phyloP scores from a whole-genome alignment of 208 protist genomes.

The Angomonas ambiguus region DNA sequence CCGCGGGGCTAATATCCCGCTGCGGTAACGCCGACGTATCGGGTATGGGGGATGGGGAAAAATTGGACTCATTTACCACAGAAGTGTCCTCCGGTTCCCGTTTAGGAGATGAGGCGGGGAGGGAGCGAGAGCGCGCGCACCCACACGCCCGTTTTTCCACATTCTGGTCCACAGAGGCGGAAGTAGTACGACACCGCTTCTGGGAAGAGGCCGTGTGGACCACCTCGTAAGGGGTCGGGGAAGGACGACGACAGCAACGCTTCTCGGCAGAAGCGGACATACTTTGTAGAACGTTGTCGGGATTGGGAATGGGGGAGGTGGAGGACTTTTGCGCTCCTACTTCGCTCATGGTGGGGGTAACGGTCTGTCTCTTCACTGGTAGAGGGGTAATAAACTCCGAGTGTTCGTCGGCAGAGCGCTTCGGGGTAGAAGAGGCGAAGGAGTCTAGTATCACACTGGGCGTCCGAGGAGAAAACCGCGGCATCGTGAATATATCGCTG shows the following conservation, averaged over 20 bases:
- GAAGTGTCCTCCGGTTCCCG: not conserved
- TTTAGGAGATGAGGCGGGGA: not conserved
- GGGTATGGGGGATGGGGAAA: not conserved
- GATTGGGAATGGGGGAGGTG: slow-evolving; percentile 21
- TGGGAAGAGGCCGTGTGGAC: not conserved
- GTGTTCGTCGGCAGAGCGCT: slow-evolving; percentile 8
- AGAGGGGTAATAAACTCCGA: slow-evolving; percentile 32
- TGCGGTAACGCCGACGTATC: not conserved
- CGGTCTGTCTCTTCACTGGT: slow-evolving; percentile 13
- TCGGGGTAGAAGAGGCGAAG: slow-evolving; percentile 13
- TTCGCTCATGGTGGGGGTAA: not conserved
- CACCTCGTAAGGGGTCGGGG: not conserved
- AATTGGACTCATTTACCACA: not conserved
- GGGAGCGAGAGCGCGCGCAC: slow-evolving; percentile 8
- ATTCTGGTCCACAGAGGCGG: slow-evolving; percentile 11
- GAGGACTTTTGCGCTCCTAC: not conserved
- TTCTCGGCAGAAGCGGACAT: slow-evolving; percentile 23
- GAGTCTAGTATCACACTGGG: not conserved
- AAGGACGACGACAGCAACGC: slow-evolving; percentile 13
- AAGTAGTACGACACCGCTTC: not conserved
- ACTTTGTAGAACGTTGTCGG: slow-evolving; percentile 19
- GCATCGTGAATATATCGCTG: slow-evolving; percentile 1
- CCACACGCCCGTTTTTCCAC: slow-evolving; percentile 15
- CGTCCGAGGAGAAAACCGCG: slow-evolving; percentile 1
- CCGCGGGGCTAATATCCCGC: not conserved